Evolutionary conservation across 257 asterid genomes (phyloP).

Genomic region (Fraxinus pennsylvanica): DNA sequence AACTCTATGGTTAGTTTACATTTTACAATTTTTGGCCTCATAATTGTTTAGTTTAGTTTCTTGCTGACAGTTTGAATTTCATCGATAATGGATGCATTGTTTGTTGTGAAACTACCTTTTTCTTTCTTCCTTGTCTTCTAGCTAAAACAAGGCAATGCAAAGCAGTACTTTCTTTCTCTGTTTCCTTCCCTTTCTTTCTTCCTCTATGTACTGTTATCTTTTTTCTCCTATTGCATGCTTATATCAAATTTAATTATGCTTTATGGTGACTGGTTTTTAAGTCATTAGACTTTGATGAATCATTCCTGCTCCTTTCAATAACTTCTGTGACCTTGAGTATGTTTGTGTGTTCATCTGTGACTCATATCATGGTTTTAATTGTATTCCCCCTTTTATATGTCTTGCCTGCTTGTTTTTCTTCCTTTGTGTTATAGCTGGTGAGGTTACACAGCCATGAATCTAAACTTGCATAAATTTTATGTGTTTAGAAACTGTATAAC

Average conservation of each 20-base stretch:
- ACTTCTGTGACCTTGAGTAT: background rate
- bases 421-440: background rate
- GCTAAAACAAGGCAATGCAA: background rate
- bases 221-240: background rate
- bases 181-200: background rate
- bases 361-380: background rate
- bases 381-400: background rate
- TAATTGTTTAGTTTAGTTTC: background rate
- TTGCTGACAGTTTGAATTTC: background rate
- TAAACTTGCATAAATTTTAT: background rate
- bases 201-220: background rate
- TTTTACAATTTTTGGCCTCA: background rate
- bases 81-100: background rate
- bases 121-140: background rate
- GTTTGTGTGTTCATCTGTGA: background rate
- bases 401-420: background rate
- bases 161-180: background rate
- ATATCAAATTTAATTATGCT: background rate
- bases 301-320: background rate
- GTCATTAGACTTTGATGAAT: background rate
- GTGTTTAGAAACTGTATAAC: background rate
- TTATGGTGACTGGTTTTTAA: background rate
- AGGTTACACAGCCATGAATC: background rate
- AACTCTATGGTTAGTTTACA: background rate
- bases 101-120: background rate